Evolutionary conservation across 2,329 filamentous ascomycete genomes (phyloP).

Genomic region (Phialophora chinensis): DNA sequence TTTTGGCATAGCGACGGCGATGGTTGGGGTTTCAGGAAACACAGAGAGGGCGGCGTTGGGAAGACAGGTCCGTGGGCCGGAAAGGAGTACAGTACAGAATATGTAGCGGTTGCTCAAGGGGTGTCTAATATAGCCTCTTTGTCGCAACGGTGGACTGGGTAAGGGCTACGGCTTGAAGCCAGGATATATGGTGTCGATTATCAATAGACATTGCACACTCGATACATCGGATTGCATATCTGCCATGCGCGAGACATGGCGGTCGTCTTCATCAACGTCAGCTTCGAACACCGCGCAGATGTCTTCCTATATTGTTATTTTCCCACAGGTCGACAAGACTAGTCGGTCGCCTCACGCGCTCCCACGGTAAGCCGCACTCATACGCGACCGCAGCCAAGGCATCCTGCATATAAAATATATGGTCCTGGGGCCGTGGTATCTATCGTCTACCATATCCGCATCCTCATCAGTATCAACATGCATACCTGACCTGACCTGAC

Average conservation of each 20-base stretch:
- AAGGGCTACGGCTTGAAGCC: not conserved
- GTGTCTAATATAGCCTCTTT: not conserved
- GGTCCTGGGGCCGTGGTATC: not conserved
- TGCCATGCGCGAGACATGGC: not conserved
- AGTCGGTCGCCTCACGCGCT: not conserved
- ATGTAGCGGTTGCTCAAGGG: not conserved
- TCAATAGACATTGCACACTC: not conserved
- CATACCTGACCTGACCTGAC: not conserved
- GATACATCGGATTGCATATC: not conserved
- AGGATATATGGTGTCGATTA: not conserved
- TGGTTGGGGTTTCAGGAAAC: not conserved
- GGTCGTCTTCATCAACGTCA: not conserved
- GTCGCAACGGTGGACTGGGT: not conserved
- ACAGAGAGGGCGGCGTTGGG: not conserved
- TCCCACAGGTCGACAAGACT: not conserved
- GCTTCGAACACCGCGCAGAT: not conserved
- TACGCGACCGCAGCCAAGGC: not conserved
- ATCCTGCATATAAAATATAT: not conserved
- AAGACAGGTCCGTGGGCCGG: not conserved
- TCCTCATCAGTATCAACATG: too few relatives aligned
- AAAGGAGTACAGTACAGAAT: not conserved
- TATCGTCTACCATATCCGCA: not conserved
- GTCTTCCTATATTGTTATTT: not conserved
- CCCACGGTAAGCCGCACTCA: not conserved
- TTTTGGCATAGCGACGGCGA: conserved; percentile 11